A percentile compares a stretch with the other conserved stretches of the same genome.
Conservation (phyloP, 2,329 filamentous ascomycete species). For the Aspergillus sp. region DNA sequence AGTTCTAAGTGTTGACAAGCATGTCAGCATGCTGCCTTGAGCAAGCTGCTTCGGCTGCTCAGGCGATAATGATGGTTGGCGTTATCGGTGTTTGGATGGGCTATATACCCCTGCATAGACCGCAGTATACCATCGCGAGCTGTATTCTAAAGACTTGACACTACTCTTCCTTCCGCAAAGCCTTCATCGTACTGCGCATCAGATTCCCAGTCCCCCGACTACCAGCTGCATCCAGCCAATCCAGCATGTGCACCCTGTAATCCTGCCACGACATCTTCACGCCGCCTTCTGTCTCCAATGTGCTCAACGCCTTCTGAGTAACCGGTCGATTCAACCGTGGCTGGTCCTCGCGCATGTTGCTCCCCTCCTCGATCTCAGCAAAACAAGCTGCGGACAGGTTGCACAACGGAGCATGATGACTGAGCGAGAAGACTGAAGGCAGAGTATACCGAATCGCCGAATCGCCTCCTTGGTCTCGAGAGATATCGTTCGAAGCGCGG, state of each 20-base stretch:
- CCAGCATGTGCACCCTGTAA: constrained; percentile 64
- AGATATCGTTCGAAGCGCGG: constrained; percentile 26
- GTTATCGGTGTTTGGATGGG: no score
- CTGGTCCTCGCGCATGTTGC: constrained; percentile 12
- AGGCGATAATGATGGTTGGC: no score
- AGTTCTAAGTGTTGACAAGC: no score
- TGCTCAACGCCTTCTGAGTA: constrained; percentile 55
- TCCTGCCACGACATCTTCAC: constrained; percentile 60
- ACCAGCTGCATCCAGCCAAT: constrained; percentile 55
- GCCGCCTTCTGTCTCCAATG: constrained; percentile 57
- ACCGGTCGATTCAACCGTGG: constrained; percentile 45
- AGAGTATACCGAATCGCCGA: constrained; percentile 27
- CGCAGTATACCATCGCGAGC: neutral
- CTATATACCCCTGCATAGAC: neutral
- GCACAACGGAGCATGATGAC: constrained; percentile 37
- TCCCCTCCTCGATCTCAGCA: constrained; percentile 39
- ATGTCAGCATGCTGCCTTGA: no score
- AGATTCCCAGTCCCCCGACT: constrained; percentile 58
- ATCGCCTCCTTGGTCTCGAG: constrained; percentile 20
- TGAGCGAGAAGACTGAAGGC: constrained; percentile 37
- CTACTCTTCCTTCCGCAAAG: constrained; percentile 46
- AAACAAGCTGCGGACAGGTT: constrained; percentile 41
- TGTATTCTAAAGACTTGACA: neutral
- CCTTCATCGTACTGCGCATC: constrained; percentile 74
- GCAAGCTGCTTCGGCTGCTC: no score